These are phyloP conservation scores for Scutellaria minor DNA, from an alignment of 257 asterid genomes.

Conservation along the genomic window DNA sequence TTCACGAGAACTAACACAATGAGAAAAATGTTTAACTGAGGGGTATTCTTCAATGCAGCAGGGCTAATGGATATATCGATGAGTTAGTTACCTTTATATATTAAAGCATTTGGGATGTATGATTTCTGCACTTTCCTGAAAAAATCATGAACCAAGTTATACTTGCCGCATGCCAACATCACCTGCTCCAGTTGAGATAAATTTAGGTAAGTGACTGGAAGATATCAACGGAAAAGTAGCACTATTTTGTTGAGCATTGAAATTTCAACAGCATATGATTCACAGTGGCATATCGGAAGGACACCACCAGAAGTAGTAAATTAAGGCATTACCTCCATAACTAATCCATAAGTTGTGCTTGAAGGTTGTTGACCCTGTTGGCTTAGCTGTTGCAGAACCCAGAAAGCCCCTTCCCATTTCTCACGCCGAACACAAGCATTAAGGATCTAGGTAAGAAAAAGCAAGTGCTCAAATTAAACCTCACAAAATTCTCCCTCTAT, in stretches of 20 bases:
- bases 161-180: slow-evolving; percentile 83
- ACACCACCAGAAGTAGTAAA: neutral
- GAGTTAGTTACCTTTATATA: slow-evolving; percentile 72
- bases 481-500: neutral
- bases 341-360: slow-evolving; percentile 83
- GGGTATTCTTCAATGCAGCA: slow-evolving; percentile 26
- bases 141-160: slow-evolving; percentile 88
- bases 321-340: slow-evolving; percentile 77
- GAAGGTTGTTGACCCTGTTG: slow-evolving; percentile 66
- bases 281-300: neutral
- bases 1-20: slow-evolving; percentile 68
- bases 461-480: slow-evolving; percentile 27
- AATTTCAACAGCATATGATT: neutral
- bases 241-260: too few relatives aligned
- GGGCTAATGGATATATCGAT: slow-evolving; percentile 16
- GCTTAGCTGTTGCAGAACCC: slow-evolving; percentile 91
- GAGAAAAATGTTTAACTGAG: slow-evolving; percentile 15
- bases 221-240: neutral
- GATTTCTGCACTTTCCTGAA: slow-evolving; percentile 83
- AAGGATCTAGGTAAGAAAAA: slow-evolving; percentile 57
- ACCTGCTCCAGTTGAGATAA: slow-evolving; percentile 57
- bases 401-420: slow-evolving; percentile 98
- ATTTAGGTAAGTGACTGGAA: slow-evolving; percentile 28
- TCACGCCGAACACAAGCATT: slow-evolving; percentile 87
- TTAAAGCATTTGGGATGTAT: slow-evolving; percentile 77